Percentiles rank a stretch among this genome's conserved stretches.
Conservation (phyloP, 345 rosid genomes). For the Murraya koenigii region DNA sequence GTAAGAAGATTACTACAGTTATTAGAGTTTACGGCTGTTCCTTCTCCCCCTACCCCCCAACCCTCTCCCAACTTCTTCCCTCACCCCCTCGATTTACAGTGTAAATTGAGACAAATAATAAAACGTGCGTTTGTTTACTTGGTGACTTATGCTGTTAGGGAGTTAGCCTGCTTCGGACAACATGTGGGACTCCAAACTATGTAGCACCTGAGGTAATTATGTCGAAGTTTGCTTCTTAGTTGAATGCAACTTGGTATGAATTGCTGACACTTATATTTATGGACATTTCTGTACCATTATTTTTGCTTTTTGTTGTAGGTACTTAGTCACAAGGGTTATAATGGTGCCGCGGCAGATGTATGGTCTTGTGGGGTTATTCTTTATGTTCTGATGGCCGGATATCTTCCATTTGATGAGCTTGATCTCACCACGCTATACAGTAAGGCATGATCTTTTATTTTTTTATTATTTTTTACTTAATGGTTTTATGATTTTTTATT, state of each 20-base stretch:
- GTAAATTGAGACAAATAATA: not conserved
- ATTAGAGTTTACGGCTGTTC: not conserved
- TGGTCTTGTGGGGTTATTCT: conserved; percentile 99
- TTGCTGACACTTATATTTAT: not conserved
- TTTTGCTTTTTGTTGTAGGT: conserved; percentile 48
- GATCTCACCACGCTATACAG: conserved; percentile 90
- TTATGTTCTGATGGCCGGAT: conserved; percentile 93
- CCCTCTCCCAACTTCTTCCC: too few species aligned
- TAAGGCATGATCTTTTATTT: conserved; percentile 57
- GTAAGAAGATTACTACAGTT: conserved; percentile 38
- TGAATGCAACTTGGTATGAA: not conserved
- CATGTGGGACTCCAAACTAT: conserved; percentile 96
- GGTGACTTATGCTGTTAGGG: conserved; percentile 45
- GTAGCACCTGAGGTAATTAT: conserved; percentile 93
- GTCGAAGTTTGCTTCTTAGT: not conserved
- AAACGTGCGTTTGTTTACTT: not conserved
- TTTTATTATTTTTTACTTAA: not conserved
- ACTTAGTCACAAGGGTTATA: conserved; percentile 93
- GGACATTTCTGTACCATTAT: conserved; percentile 7
- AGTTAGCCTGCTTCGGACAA: conserved; percentile 78
- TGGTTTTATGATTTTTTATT: not conserved
- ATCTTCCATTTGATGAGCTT: conserved; percentile 97
- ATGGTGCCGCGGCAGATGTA: conserved; percentile 92
- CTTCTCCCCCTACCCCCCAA: too few species aligned
- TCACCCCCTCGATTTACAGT: too few species aligned